These are phyloP conservation scores for Umbelopsis ramanniana DNA, from an alignment of 192 early-diverging fungal genomes.

Conservation along the genomic window DNA sequence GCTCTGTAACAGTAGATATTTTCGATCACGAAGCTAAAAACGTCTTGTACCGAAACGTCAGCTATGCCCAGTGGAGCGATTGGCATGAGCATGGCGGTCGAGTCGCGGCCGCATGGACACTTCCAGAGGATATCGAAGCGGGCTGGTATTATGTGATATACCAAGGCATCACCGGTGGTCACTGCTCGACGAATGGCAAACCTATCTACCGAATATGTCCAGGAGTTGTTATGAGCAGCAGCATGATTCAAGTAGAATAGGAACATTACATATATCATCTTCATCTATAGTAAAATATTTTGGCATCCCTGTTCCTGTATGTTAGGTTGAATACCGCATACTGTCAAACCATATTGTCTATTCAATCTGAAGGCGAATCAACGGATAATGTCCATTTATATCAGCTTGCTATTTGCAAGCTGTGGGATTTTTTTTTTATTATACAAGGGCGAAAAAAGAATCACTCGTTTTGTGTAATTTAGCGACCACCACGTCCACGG, in stretches of 20 bases:
- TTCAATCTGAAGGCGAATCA: too few species aligned
- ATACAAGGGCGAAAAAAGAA: conserved; percentile 20
- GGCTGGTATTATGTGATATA: conserved; percentile 12
- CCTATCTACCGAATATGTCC: background rate
- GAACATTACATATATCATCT: background rate
- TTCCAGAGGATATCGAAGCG: background rate
- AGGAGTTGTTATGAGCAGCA: background rate
- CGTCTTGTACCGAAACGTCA: background rate
- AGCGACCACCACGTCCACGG: conserved; percentile 37
- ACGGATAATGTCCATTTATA: too few species aligned
- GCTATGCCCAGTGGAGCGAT: conserved; percentile 11
- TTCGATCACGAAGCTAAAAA: background rate
- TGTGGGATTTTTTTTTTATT: conserved; percentile 10
- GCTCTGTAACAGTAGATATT: conserved; percentile 4
- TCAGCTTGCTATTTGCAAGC: background rate
- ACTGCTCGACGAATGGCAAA: background rate
- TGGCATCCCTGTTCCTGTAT: too few species aligned
- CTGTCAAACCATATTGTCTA: too few species aligned
- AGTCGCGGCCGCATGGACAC: background rate
- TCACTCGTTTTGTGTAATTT: conserved; percentile 22
- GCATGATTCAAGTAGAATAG: conserved; percentile 10
- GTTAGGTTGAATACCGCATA: too few species aligned
- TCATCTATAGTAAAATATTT: too few species aligned
- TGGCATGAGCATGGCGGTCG: conserved; percentile 8
- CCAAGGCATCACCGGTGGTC: background rate